These are phyloP conservation scores for Saturnispora halmiae DNA, from an alignment of 805 yeast species.

Conservation along the genomic window DNA sequence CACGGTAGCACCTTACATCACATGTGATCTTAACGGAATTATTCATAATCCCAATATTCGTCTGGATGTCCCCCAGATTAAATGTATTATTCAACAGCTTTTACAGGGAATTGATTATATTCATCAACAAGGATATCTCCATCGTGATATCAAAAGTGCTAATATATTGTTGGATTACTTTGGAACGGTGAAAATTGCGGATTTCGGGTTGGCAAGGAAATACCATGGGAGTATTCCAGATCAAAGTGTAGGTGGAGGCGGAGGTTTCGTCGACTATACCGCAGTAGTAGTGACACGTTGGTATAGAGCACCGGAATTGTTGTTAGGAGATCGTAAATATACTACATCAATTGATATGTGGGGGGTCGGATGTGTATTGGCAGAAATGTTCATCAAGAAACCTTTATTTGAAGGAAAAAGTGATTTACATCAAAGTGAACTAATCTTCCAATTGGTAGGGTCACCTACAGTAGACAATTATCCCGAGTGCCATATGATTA, in stretches of 20 bases:
- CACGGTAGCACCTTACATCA: conserved; percentile 89
- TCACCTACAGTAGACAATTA: conserved; percentile 55
- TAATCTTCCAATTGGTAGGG: conserved; percentile 75
- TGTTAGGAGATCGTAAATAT: conserved; percentile 75
- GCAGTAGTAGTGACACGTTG: conserved; percentile 87
- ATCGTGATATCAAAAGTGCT: conserved; percentile 95
- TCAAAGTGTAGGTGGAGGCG: conserved; percentile 30
- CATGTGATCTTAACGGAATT: conserved; percentile 83
- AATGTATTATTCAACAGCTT: conserved; percentile 73
- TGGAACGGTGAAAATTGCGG: conserved; percentile 85
- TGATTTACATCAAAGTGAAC: conserved; percentile 80
- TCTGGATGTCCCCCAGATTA: conserved; percentile 59
- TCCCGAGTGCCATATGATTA: conserved; percentile 53
- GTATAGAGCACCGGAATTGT: conserved; percentile 94
- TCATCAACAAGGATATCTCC: conserved; percentile 55
- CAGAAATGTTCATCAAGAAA: conserved; percentile 70
- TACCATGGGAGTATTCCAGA: conserved; percentile 31
- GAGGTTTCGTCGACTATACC: conserved; percentile 45
- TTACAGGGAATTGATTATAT: conserved; percentile 74
- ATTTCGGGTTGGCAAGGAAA: conserved; percentile 84
- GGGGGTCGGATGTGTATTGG: conserved; percentile 96
- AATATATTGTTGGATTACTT: conserved; percentile 69
- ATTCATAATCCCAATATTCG: conserved; percentile 66
- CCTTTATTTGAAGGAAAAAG: conserved; percentile 83
- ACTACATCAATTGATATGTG: conserved; percentile 95